phyloP scores from a whole-genome alignment of 2,329 filamentous ascomycete genomes.

The Pseudogymnoascus verrucosus region DNA sequence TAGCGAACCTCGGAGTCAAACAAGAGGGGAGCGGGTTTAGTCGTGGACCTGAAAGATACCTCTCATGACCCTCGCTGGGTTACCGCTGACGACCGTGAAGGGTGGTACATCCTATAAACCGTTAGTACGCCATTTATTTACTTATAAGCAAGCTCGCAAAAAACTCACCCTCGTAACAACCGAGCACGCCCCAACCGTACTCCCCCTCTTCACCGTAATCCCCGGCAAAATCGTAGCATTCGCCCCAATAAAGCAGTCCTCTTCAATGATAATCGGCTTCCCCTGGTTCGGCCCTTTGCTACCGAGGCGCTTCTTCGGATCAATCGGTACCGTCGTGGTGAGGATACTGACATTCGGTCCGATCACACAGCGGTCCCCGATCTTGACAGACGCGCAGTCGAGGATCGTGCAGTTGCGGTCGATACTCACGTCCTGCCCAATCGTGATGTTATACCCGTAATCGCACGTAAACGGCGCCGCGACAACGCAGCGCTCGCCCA shows the following conservation, averaged over 20 bases:
- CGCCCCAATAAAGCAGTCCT: constrained; percentile 59
- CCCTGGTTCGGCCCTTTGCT: constrained; percentile 65
- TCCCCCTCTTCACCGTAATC: constrained; percentile 43
- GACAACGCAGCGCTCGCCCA: constrained; percentile 70
- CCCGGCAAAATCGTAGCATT: constrained; percentile 53
- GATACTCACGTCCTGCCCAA: constrained; percentile 78
- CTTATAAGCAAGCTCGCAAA: neutral
- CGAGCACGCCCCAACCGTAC: constrained; percentile 45
- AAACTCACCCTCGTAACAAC: constrained; percentile 45
- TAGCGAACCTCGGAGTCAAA: neutral
- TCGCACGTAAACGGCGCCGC: constrained; percentile 88
- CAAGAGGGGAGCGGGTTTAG: neutral
- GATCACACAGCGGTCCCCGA: constrained; percentile 70
- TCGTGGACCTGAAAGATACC: constrained; percentile 18
- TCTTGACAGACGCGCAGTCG: constrained; percentile 74
- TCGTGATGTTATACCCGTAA: constrained; percentile 89
- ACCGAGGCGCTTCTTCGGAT: constrained; percentile 66
- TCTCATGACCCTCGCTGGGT: constrained; percentile 27
- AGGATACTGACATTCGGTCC: constrained; percentile 84
- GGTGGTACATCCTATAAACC: constrained; percentile 27
- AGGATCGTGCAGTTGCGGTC: constrained; percentile 77
- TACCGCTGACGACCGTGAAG: constrained; percentile 28
- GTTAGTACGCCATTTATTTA: constrained; percentile 7
- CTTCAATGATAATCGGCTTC: constrained; percentile 66
- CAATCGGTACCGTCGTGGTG: constrained; percentile 63